These are phyloP conservation scores for Paramecium sonneborni DNA, from an alignment of 73 alveolate species.

Conservation along the genomic window DNA sequence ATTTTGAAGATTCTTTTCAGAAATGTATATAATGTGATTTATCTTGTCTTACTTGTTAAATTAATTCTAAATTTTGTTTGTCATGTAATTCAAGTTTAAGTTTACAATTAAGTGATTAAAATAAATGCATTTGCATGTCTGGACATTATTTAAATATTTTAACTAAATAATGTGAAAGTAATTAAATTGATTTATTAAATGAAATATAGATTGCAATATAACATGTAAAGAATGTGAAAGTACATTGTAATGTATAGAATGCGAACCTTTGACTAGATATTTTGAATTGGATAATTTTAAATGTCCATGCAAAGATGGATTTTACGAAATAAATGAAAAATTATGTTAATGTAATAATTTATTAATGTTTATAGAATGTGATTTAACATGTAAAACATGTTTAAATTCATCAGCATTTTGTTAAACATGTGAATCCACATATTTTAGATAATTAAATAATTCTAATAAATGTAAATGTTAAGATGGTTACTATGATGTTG, in stretches of 20 bases:
- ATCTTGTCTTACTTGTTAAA: background rate
- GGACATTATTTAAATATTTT: background rate
- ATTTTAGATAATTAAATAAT: background rate
- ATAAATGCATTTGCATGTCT: background rate
- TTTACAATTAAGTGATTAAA: background rate
- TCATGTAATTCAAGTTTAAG: background rate
- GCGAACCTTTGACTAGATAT: background rate
- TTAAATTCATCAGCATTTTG: background rate
- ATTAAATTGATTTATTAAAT: background rate
- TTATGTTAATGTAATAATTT: background rate
- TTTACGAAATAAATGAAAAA: background rate
- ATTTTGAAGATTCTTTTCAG: background rate
- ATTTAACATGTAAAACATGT: background rate
- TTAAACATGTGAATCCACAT: background rate
- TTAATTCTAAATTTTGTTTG: background rate
- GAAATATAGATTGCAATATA: background rate
- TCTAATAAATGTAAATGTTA: background rate
- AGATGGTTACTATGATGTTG: background rate
- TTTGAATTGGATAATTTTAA: background rate
- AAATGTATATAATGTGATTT: background rate
- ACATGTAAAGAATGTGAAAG: background rate
- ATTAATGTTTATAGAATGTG: background rate
- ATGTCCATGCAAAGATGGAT: background rate
- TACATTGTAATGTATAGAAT: background rate
- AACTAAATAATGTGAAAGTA: background rate